Conservation (phyloP, 2,329 filamentous ascomycete genomes). For the Apiospora rasikravindrae region DNA sequence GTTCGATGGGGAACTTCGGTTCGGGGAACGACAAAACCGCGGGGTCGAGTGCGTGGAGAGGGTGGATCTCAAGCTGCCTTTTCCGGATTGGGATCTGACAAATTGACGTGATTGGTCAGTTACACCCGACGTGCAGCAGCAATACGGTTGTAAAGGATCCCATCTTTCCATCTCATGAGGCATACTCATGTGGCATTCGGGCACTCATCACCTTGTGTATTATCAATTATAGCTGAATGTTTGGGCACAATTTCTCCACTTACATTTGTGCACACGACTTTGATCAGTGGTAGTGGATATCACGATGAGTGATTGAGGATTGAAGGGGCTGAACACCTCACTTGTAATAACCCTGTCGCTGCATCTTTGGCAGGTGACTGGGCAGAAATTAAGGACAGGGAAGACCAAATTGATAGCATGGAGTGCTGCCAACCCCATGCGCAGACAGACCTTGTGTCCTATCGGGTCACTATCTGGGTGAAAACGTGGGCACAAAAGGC, state of each 20-base stretch:
- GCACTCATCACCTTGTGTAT: not conserved
- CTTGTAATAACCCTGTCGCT: not conserved
- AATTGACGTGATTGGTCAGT: not conserved
- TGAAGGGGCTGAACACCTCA: not conserved
- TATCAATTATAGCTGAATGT: not conserved
- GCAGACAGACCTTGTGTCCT: not conserved
- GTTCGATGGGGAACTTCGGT: conserved; percentile 11
- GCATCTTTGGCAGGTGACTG: not conserved
- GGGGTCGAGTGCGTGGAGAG: conserved; percentile 12
- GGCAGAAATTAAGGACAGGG: not conserved
- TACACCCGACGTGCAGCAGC: not conserved
- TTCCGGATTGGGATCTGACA: not conserved
- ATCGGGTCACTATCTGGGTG: not conserved
- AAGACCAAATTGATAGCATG: not conserved
- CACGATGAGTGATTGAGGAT: not conserved
- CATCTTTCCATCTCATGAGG: not conserved
- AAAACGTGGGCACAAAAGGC: not conserved
- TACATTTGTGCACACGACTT: not conserved
- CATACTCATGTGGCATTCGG: not conserved
- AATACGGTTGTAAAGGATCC: not conserved
- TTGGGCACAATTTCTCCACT: not conserved
- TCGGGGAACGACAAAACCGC: conserved; percentile 13
- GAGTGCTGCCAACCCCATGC: not conserved
- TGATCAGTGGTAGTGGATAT: not conserved
- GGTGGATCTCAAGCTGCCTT: conserved; percentile 6